Base-by-base conservation (phyloP, 768 basidiomycete species). In the Suillus paluster region DNA sequence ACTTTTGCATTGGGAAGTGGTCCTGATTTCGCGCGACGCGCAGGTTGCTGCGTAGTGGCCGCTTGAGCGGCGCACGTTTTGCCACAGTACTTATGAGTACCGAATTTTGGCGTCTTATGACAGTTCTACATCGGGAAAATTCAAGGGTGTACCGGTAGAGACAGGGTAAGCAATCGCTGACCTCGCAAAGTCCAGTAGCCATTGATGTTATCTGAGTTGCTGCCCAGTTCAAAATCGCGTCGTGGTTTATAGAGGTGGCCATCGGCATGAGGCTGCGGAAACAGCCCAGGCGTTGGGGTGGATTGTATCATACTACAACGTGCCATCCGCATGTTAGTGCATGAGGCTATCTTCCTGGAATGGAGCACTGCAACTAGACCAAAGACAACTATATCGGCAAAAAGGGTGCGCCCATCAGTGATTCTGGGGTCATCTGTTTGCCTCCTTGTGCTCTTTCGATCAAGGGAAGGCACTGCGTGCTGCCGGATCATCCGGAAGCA, bases 11-110 rank as follows among this genome's bases (percentile, higher is more conserved):
- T 65, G 56, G 68, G 67, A 55, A 33, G 60, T 60, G 64, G 57
- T n/a, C 48, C 59, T 30, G 46, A 36, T 55, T 64, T 70, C 11
- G 58, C 27, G n/a, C 19, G 36, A n/a, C 44, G 52, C 21, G 59
- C 55, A 57, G 65, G 53, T 33, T 34, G 42, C 19, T 38, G 55
- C n/a, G 60, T 63, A n/a, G 66, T 49, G 17, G 65, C 68, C 34
- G 73, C 75, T 79, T 83, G 66, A 30, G 84, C 80, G 10, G 78
- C 77, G 64, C 86, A 88, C 11, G 80, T 82, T 72, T 82, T 86
- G 59, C 84, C 77, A 63, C 86, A 88, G 66, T 80, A 88, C 19
- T 77, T 79, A 73, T 86, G 85, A 30, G 79, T 79, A 54, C 76
- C 73, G 57, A 79, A 83, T 70, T 86, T 87, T n/a, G 84, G 84